Evolutionary conservation across 129 eudicot genomes (phyloP).

Genomic region (Heracleum sosnowskyi): DNA sequence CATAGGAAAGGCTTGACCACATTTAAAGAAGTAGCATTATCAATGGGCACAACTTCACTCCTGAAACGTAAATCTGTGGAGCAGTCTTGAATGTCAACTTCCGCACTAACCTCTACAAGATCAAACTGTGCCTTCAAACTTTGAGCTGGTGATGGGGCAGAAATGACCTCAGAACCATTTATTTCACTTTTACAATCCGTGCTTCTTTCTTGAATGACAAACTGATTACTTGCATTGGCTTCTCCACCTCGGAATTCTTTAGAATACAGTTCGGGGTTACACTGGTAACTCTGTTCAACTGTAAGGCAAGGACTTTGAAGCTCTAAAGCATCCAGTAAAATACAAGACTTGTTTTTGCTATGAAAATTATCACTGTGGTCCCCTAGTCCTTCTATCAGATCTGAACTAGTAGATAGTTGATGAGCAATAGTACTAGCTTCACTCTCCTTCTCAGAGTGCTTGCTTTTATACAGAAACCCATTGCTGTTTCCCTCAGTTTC

Average conservation of each 20-base stretch:
- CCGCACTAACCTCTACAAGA: conserved; percentile 14
- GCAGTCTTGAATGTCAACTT: conserved; percentile 17
- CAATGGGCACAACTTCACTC: conserved; percentile 12
- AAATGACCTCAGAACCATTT: not conserved
- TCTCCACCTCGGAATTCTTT: conserved; percentile 12
- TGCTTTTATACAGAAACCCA: not conserved
- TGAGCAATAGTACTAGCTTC: not conserved
- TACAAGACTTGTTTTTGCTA: not conserved
- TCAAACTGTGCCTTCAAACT: not conserved
- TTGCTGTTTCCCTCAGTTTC: conserved; percentile 1
- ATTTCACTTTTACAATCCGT: conserved; percentile 12
- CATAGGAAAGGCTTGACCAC: conserved; percentile 12
- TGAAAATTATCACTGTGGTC: not conserved
- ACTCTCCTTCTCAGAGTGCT: conserved; percentile 5
- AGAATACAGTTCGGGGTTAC: conserved; percentile 5
- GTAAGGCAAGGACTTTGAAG: conserved; percentile 11
- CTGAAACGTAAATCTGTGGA: conserved; percentile 3
- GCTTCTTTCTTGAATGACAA: conserved; percentile 15
- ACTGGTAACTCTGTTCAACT: conserved; percentile 4
- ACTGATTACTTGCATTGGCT: conserved; percentile 3
- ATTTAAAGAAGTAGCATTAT: conserved; percentile 17
- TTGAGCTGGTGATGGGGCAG: conserved; percentile 12
- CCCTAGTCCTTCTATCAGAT: not conserved
- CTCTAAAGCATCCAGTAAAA: conserved; percentile 2
- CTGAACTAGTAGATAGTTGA: conserved; percentile 6